Percentiles rank a stretch among this genome's conserved stretches.
Evolutionary conservation across 1,284 basidiomycete genomes (phyloP).

Genomic region (Chiua sp.): DNA sequence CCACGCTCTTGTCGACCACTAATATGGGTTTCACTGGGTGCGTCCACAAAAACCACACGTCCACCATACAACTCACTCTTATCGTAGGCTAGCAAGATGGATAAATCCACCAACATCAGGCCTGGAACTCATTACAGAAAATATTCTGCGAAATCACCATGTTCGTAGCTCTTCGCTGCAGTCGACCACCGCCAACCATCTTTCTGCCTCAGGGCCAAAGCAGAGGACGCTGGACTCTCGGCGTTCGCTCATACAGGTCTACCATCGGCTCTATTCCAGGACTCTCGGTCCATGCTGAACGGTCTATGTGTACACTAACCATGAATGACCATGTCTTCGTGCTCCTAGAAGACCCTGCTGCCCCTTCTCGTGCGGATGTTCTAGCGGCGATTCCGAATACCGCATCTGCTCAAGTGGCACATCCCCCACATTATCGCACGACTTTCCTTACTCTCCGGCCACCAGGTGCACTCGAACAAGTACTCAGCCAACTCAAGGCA

Average conservation of each 20-base stretch:
- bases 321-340: conserved; percentile 82
- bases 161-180: conserved; percentile 42
- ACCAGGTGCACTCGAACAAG: conserved; percentile 71
- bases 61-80: conserved; percentile 9
- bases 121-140: conserved; percentile 67
- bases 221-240: conserved; percentile 68
- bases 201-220: conserved; percentile 51
- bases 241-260: conserved; percentile 74
- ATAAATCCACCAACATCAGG: conserved; percentile 76
- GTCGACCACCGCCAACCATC: conserved; percentile 12
- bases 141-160: conserved; percentile 72
- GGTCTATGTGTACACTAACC: conserved; percentile 72
- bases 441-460: conserved; percentile 77
- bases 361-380: conserved; percentile 67
- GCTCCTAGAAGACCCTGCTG: conserved; percentile 71
- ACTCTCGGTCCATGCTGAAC: conserved; percentile 57
- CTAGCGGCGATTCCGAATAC: conserved; percentile 41
- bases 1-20: conserved; percentile 19
- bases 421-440: conserved; percentile 70
- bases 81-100: conserved; percentile 72
- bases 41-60: conserved; percentile 6
- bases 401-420: conserved; percentile 34
- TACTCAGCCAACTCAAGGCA: conserved; percentile 71
- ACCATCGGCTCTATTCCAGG: conserved; percentile 59
- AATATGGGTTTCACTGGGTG: conserved; percentile 78